A percentile compares a stretch with the other conserved stretches of the same genome.
These are phyloP conservation scores for Hortiboletus campestris DNA, from an alignment of 768 basidiomycete genomes.

Conservation along the genomic window DNA sequence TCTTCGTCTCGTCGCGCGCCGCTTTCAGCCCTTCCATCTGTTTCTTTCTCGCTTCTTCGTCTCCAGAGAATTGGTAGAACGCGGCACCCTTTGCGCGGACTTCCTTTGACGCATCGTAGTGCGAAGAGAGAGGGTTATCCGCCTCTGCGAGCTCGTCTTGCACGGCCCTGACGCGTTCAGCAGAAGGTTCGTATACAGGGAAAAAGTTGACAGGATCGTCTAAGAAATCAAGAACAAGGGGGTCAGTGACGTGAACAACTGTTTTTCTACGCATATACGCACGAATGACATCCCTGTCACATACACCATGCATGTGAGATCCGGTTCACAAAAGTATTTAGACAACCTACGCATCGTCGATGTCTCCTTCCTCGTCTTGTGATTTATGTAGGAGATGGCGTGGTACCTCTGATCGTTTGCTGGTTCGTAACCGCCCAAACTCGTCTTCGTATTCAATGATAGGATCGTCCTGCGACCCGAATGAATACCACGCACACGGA, in stretches of 20 bases:
- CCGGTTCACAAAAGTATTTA: neutral
- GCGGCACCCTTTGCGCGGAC: constrained; percentile 87
- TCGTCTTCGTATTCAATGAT: constrained; percentile 86
- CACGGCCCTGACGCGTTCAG: constrained; percentile 74
- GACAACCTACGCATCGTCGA: constrained; percentile 56
- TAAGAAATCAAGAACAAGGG: constrained; percentile 26
- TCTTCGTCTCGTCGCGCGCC: constrained; percentile 70
- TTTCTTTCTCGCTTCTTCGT: constrained; percentile 71
- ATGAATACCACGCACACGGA: neutral
- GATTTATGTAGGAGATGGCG: constrained; percentile 51
- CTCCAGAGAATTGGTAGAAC: constrained; percentile 87
- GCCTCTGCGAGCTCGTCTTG: constrained; percentile 64
- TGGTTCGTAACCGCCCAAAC: constrained; percentile 74
- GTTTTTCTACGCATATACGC: constrained; percentile 14
- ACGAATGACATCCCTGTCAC: constrained; percentile 59
- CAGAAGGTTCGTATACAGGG: constrained; percentile 83
- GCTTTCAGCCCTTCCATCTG: constrained; percentile 83
- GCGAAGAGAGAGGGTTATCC: constrained; percentile 66
- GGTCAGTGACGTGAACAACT: neutral
- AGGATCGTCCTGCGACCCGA: constrained; percentile 58
- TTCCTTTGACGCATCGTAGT: constrained; percentile 83
- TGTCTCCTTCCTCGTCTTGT: constrained; percentile 39
- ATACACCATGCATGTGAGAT: constrained; percentile 7
- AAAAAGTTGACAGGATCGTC: constrained; percentile 84
- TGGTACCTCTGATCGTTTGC: constrained; percentile 73